Base-by-base conservation (phyloP, 805 yeast species). In the Saccharomycopsis lassenensis region DNA sequence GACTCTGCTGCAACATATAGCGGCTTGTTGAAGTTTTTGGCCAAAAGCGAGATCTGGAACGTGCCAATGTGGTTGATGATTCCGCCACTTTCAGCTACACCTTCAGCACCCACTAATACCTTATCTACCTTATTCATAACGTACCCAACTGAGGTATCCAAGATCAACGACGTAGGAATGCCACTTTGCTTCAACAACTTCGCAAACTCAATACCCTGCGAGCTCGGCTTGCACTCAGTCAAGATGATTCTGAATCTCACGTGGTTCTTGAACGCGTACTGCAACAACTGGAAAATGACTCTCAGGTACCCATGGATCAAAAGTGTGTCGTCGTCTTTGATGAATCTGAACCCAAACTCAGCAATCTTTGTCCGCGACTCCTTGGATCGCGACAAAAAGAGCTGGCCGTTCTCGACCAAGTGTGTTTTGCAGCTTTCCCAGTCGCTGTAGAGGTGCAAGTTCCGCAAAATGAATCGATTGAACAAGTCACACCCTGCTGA, bases 61-160 rank as follows among this genome's bases (percentile, higher is more conserved):
- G 94, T 78, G 4, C 99, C 99, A 44, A 91, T 77, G 48, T 82
- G 87, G 58, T 91, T 91, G 48, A 91, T 89, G 32, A 93, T 85
- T 23, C 99, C 99, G 39, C 99, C 99, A 55, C 93, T 80, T 62
- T 91, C 99, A 3, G 95, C 94, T 3, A 91, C 99, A 48, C 99
- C 99, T 59, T 91, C 98, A 1, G 98, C 98, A 37, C 99, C 99
- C 46, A 91, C 91, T 46, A 91, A 71, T 4, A 91, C 82, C 57
- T 91, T 89, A 60, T 89, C 94, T 10, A 87, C 86, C 55, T 82
- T 81, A 55, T 85, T 87, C 41, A 91, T 77, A 25, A 86, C 84
- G 48, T 77, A 85, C 0, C 97, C 97, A 10, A 89, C 96, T 5
- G 95, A 94, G 36, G 85, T 76, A 54, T 91, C 99, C 12, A 84